Base-by-base conservation (phyloP, 768 basidiomycete species). In the Tylopilus rubrobrunneus region DNA sequence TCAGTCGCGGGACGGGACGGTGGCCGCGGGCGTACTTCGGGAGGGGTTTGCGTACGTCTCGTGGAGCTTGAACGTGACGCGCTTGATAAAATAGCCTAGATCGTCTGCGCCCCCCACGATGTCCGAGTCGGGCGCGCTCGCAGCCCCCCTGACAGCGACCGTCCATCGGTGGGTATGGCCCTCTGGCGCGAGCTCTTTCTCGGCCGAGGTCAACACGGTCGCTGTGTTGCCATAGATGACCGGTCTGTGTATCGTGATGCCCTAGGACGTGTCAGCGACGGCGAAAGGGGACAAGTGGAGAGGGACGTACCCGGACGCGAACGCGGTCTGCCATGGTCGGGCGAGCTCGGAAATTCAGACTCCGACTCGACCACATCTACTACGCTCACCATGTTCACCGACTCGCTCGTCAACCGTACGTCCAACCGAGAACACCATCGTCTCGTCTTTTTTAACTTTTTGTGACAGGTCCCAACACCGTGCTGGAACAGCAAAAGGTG, bases 131-230 rank as follows among this genome's bases (percentile, higher is more conserved):
- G 84, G 76, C 2, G 81, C 75, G 33, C 89, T 87, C 1, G 91
- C 82, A 0, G 95, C 94, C 41, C 91, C 90, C 25, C 97, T 84
- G 25, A 99, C 82, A 27, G 93, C 95, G 54, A 99, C 87, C 0
- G 94, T 98, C 97, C 97, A 99, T 56, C 83, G 82, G 69, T 98
- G 96, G 3, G 96, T 98, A 62, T 95, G 93, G 59, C 93, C 90
- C 7, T 81, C 78, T 27, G 78, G 72, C 15, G 74, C 64, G 15
- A 68, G 56, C 57, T 83, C 81, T 50, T 83, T 80, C 67, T 97
- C 94, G 61, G 84, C 82, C 15, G 80, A 73, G 0, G 83, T 86
- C 56, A 99, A 70, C 51, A 92, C 83, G 1, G 81, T 78, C 31
- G 96, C 92, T 12, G 87, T 89, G 69, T 98, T 98, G 45, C 97